Evolutionary conservation across 352 stramenopile species (phyloP).

Genomic region (Globisporangium abappressorium): DNA sequence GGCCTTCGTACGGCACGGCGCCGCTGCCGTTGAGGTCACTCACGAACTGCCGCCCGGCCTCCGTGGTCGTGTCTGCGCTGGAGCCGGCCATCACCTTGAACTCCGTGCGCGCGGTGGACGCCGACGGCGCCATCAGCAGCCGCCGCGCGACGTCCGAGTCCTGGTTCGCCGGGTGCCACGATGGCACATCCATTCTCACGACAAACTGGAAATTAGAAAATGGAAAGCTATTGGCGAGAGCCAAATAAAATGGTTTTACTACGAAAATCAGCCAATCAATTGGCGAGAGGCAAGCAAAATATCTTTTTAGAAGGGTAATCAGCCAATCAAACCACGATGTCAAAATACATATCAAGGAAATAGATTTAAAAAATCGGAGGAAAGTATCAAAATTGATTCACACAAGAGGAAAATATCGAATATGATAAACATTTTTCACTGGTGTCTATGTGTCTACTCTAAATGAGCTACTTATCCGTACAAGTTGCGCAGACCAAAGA

Average conservation of each 20-base stretch:
- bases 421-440: too few relatives aligned
- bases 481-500: constrained; percentile 39
- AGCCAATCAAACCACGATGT: too few relatives aligned
- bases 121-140: constrained; percentile 18
- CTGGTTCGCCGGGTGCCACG: constrained; percentile 72
- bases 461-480: constrained; percentile 30
- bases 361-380: too few relatives aligned
- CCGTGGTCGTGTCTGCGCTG: constrained; percentile 55
- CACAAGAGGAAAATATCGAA: too few relatives aligned
- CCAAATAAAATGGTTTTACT: too few relatives aligned
- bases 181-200: constrained; percentile 58
- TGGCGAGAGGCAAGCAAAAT: too few relatives aligned
- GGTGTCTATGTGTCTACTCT: background rate
- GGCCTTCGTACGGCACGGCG: constrained; percentile 30
- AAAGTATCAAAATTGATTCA: too few relatives aligned
- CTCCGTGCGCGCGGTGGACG: constrained; percentile 41
- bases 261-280: too few relatives aligned
- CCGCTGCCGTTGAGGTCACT: constrained; percentile 38
- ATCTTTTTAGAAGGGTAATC: too few relatives aligned
- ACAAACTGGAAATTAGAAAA: constrained; percentile 5
- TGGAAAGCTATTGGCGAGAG: too few relatives aligned
- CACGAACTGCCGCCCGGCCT: constrained; percentile 60
- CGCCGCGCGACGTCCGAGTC: constrained; percentile 38
- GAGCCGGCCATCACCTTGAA: constrained; percentile 70
- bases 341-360: too few relatives aligned